Evolutionary conservation across 2,329 filamentous ascomycete genomes (phyloP), one percentile per base, ranked within the genome.

Genomic region (Colletotrichum costaricense): DNA sequence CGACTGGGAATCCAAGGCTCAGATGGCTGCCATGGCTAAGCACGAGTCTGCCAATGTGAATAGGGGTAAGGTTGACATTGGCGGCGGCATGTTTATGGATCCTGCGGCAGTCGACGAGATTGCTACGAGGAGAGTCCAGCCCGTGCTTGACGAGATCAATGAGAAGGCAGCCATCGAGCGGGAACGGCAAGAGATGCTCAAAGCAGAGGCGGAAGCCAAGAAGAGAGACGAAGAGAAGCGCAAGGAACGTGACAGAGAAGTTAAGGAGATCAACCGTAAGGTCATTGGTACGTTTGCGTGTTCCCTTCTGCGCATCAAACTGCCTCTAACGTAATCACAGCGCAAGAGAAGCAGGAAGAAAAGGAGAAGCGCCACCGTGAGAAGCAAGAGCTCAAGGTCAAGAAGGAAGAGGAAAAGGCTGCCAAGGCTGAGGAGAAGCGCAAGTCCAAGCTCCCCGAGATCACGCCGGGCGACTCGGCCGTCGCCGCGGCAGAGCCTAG

Each of bases 91-190:
- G 78, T 95, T 92, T 78, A 92, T 98, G 86, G 90, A 95, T 49
- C 91, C 93, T 77, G 87, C 90, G 5, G 93, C 95, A 60, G 91
- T 98, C 19, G 91, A 98, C 75, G 91, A 90, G 6, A 93, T 98
- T 76, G 95, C 95, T 3, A 89, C 91, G 14, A 90, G 89, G 58
- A 91, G 92, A 76, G 89, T 98, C 19, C 94, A 96, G 80, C 95
- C 95, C 5, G 91, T 97, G 0, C 82, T 98, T 6, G 93, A 98
- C 76, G 94, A 97, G 76, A 97, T 98, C 74, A 92, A 92, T 66
- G 92, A 94, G 64, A 94, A 92, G 79, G 94, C 94, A 0, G 93
- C 95, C 78, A 87, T 88, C 74, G 92, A 95, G 79, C 87, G 90
- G 52, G 93, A 93, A 62, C 88, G 92, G 72, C 88, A 93, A 73